Evolutionary conservation across 2,329 filamentous ascomycete genomes (phyloP).

Genomic region (Fusarium sp.): DNA sequence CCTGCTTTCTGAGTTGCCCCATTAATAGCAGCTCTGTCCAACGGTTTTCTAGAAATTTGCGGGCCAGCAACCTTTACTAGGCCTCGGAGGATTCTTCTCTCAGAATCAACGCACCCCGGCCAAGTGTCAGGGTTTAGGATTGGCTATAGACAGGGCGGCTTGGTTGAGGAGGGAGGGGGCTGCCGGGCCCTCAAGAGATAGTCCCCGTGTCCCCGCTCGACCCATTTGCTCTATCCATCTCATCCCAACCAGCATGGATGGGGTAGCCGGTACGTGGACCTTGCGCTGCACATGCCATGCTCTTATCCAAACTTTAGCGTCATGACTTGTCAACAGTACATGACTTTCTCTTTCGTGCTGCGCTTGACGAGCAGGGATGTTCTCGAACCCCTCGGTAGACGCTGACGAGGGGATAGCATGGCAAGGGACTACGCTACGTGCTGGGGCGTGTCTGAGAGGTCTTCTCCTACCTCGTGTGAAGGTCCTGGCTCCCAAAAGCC

Average conservation of each 20-base stretch:
- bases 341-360: constrained; percentile 40
- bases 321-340: constrained; percentile 48
- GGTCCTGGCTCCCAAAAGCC: constrained; percentile 37
- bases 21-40: constrained; percentile 41
- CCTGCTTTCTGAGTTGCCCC: constrained; percentile 39
- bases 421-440: constrained; percentile 40
- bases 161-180: constrained; percentile 46
- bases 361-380: constrained; percentile 41
- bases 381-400: constrained; percentile 52
- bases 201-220: constrained; percentile 49
- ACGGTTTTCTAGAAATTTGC: constrained; percentile 52
- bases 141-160: constrained; percentile 39
- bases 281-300: constrained; percentile 38
- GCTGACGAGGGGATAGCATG: constrained; percentile 48
- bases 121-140: constrained; percentile 43
- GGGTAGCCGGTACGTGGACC: constrained; percentile 44
- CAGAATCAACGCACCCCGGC: constrained; percentile 46
- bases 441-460: constrained; percentile 47
- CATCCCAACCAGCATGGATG: constrained; percentile 43
- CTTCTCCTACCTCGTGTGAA: constrained; percentile 45
- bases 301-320: constrained; percentile 41
- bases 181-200: constrained; percentile 48
- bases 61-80: constrained; percentile 44
- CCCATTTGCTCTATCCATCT: constrained; percentile 48
- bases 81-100: constrained; percentile 51